A percentile compares a stretch with the other conserved stretches of the same genome.
Conservation (phyloP, 441 rosid genomes). For the Erysimum cheiri region DNA sequence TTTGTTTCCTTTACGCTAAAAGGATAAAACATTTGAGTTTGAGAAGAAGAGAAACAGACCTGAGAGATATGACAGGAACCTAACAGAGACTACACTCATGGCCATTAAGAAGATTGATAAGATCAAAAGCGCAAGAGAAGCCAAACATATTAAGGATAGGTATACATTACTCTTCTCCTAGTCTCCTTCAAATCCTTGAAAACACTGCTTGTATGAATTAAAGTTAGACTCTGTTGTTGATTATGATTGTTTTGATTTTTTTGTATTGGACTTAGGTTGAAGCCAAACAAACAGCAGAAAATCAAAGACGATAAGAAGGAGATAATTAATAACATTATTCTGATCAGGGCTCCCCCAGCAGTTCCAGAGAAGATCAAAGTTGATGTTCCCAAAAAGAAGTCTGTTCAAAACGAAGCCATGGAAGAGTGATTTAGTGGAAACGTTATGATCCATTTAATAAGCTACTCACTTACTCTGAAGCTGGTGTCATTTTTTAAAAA, state of each 20-base stretch:
- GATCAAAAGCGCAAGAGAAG: conserved; percentile 63
- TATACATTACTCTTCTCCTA: conserved; percentile 27
- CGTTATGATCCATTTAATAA: conserved; percentile 18
- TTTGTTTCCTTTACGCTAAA: conserved; percentile 7
- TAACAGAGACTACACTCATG: conserved; percentile 63
- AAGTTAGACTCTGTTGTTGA: conserved; percentile 1
- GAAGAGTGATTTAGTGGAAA: conserved; percentile 59
- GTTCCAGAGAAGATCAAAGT: conserved; percentile 68
- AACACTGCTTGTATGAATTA: background rate
- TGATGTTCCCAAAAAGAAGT: conserved; percentile 47
- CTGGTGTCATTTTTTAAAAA: background rate
- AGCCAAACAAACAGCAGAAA: conserved; percentile 52
- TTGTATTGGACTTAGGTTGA: conserved; percentile 55
- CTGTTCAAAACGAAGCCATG: conserved; percentile 61
- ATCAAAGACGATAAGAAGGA: conserved; percentile 46
- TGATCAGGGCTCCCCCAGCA: conserved; percentile 56
- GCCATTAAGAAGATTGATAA: conserved; percentile 87
- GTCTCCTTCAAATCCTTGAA: background rate
- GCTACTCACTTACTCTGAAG: conserved; percentile 2
- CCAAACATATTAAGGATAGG: conserved; percentile 62
- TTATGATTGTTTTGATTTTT: conserved; percentile 8
- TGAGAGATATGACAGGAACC: conserved; percentile 87
- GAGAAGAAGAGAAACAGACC: conserved; percentile 95
- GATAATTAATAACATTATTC: conserved; percentile 54
- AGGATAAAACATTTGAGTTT: conserved; percentile 93